phyloP scores from a whole-genome alignment of 2,329 filamentous ascomycete genomes.

The Cladophialophora immunda region DNA sequence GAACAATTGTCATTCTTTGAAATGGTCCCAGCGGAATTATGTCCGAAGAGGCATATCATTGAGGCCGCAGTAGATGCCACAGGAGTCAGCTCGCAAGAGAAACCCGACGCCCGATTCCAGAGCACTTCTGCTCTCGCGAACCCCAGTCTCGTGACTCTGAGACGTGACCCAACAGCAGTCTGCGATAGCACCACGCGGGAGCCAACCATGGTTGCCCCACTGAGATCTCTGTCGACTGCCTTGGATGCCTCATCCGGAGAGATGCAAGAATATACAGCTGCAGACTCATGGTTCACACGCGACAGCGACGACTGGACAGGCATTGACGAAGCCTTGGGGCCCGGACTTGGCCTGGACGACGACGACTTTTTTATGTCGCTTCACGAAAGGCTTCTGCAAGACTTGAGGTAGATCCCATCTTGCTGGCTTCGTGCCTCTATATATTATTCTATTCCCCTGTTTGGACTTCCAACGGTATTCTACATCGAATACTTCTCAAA shows the following conservation, averaged over 20 bases:
- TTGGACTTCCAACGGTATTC: too few relatives aligned
- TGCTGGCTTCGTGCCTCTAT: not conserved
- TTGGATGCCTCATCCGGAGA: not conserved
- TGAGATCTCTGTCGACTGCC: not conserved
- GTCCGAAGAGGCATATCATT: constrained; percentile 12
- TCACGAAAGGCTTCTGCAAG: not conserved
- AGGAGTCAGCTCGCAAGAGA: not conserved
- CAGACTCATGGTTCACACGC: not conserved
- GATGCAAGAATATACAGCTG: not conserved
- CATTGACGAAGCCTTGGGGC: not conserved
- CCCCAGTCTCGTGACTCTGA: not conserved
- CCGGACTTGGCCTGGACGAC: not conserved
- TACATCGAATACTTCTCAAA: too few relatives aligned
- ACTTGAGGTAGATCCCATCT: not conserved
- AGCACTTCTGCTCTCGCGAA: not conserved
- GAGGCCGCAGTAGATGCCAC: not conserved
- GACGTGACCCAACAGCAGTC: not conserved
- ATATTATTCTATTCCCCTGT: not conserved
- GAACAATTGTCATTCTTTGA: constrained; percentile 14
- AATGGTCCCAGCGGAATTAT: constrained; percentile 6
- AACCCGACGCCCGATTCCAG: not conserved
- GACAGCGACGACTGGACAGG: not conserved
- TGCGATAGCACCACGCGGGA: constrained; percentile 5
- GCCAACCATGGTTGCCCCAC: not conserved
- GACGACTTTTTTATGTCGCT: not conserved